phyloP scores from a whole-genome alignment of 2,329 filamentous ascomycete genomes.

The Apiospora aurea region DNA sequence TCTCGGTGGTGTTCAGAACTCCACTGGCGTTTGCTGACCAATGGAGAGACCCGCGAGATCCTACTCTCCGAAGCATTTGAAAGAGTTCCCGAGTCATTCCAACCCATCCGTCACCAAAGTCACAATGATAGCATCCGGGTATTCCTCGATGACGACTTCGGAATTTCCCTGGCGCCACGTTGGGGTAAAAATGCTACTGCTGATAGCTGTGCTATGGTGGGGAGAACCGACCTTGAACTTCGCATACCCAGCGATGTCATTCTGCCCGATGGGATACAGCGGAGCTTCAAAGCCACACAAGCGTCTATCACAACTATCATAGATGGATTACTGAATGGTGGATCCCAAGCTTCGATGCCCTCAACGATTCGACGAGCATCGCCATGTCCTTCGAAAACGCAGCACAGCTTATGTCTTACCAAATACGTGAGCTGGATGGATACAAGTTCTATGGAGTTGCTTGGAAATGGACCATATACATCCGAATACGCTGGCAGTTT shows the following conservation, averaged over 20 bases:
- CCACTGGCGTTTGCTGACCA: conserved; percentile 33
- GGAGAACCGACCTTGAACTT: no score
- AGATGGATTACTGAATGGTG: not conserved
- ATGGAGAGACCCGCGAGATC: conserved; percentile 25
- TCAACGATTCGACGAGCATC: conserved; percentile 3
- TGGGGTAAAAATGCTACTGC: no score
- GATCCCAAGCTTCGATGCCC: not conserved
- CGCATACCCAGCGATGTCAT: not conserved
- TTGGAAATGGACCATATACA: conserved; percentile 32
- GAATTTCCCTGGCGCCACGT: no score
- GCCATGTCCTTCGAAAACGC: conserved; percentile 30
- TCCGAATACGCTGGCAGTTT: conserved; percentile 33
- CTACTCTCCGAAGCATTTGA: conserved; percentile 16
- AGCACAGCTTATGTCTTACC: conserved; percentile 29
- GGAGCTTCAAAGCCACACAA: not conserved
- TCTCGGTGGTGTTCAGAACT: conserved; percentile 31
- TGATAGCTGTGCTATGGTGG: no score
- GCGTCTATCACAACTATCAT: not conserved
- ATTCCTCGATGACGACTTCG: no score
- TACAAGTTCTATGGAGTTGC: conserved; percentile 23
- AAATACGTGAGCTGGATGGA: conserved; percentile 31
- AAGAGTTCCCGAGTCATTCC: conserved; percentile 27
- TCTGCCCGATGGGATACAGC: not conserved
- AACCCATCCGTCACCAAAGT: not conserved
- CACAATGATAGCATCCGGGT: no score